These are phyloP conservation scores for Dipodascopsis tothii DNA, from an alignment of 805 yeast species.

Conservation along the genomic window DNA sequence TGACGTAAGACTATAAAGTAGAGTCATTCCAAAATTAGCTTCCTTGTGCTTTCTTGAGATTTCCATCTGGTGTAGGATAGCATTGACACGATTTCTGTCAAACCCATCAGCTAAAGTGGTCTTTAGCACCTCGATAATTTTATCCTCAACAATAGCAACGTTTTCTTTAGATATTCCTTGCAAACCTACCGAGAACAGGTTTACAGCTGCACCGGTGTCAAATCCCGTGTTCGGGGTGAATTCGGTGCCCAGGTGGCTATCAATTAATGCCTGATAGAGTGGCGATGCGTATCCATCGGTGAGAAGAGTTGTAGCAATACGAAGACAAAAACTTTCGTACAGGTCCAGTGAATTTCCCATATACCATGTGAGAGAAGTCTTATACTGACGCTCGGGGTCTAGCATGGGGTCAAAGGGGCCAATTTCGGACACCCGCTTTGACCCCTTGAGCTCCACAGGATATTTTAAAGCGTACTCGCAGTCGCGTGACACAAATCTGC, in stretches of 20 bases:
- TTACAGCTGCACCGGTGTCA: constrained; percentile 69
- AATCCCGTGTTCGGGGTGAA: constrained; percentile 82
- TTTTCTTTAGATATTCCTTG: constrained; percentile 58
- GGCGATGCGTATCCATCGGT: constrained; percentile 92
- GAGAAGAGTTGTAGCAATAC: constrained; percentile 59
- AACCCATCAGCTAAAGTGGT: constrained; percentile 41
- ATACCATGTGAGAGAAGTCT: constrained; percentile 82
- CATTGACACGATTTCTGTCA: constrained; percentile 60
- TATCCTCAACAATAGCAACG: constrained; percentile 40
- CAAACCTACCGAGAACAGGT: constrained; percentile 76
- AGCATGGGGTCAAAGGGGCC: constrained; percentile 83
- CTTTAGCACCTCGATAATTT: constrained; percentile 43
- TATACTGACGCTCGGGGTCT: constrained; percentile 59
- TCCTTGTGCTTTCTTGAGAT: constrained; percentile 75
- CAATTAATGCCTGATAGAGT: constrained; percentile 77
- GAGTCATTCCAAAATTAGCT: constrained; percentile 78
- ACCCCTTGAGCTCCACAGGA: constrained; percentile 43
- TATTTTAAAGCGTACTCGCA: constrained; percentile 18
- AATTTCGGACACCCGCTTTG: constrained; percentile 34
- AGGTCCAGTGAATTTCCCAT: constrained; percentile 65
- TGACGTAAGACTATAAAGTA: constrained; percentile 67
- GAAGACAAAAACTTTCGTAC: constrained; percentile 65
- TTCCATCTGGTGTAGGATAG: constrained; percentile 82
- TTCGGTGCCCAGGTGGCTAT: constrained; percentile 76
- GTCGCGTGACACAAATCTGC: constrained; percentile 46